A percentile compares a stretch with the other conserved stretches of the same genome.
Evolutionary conservation across 805 yeast genomes (phyloP).

Genomic region (Komagataella populi): DNA sequence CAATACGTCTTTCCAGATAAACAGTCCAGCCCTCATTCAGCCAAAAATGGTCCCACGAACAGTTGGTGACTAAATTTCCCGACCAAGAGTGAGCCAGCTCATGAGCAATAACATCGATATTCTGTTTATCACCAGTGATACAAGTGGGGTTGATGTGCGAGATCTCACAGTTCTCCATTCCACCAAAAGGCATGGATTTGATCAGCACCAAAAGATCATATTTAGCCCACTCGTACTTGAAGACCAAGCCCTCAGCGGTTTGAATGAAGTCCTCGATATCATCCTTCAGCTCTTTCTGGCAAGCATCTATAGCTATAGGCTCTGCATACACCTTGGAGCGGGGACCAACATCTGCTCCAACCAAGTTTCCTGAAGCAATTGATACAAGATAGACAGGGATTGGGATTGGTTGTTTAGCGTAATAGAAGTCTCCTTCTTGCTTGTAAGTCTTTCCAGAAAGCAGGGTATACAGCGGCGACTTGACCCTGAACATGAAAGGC

Average conservation of each 20-base stretch:
- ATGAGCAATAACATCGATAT: conserved; percentile 85
- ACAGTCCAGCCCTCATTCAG: conserved; percentile 96
- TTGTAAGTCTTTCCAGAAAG: conserved; percentile 51
- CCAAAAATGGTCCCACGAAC: conserved; percentile 92
- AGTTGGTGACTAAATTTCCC: conserved; percentile 82
- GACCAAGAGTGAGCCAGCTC: conserved; percentile 91
- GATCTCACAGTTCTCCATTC: conserved; percentile 90
- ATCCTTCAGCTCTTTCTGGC: conserved; percentile 67
- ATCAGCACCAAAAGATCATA: conserved; percentile 77
- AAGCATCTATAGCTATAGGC: conserved; percentile 50
- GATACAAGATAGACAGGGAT: conserved; percentile 79
- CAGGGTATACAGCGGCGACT: conserved; percentile 54
- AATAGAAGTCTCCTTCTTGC: conserved; percentile 18
- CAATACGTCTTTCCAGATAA: conserved; percentile 73
- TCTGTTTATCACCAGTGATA: conserved; percentile 71
- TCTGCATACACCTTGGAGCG: conserved; percentile 76
- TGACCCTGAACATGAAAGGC: conserved; percentile 40
- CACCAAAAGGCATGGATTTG: conserved; percentile 73
- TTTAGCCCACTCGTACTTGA: conserved; percentile 73
- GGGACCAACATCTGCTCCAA: conserved; percentile 63
- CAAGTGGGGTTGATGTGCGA: conserved; percentile 87
- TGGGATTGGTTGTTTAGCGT: conserved; percentile 63
- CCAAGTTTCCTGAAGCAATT: conserved; percentile 72
- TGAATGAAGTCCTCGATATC: conserved; percentile 73
- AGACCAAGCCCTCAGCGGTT: conserved; percentile 65